Evolutionary conservation across 2,329 filamentous ascomycete genomes (phyloP), one percentile per base, ranked within the genome.

Genomic region (Monilinia laxa): DNA sequence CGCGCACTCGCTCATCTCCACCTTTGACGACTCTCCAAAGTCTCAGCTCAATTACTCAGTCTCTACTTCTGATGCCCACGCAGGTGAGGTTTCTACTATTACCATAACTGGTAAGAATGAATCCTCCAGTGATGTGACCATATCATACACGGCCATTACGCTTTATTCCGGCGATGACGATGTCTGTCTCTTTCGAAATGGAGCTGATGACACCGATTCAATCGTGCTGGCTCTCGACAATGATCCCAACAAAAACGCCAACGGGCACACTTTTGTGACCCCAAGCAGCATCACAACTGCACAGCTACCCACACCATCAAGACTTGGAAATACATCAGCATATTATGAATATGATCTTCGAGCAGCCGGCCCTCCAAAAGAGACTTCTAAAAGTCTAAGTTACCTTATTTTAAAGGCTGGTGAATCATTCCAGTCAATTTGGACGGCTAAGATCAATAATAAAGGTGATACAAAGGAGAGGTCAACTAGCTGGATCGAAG

Each of bases 151-250:
- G 11, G 10, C 53, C 14, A 55, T 55, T 18, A 55, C 53, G 35
- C 53, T 55, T 35, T 55, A 55, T 20, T 55, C 53, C 18, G 53
- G 53, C 28, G 53, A 55, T 14, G 53, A 55, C 28, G 16, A 20
- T 5, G 31, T 55, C 53, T 55, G 53, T 55, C 53, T 55, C 53
- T 55, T 55, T n/a, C 53, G 53, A 20, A 55, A 55, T 23, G 53
- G 53, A 12, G 53, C 53, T 35, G 53, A 55, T 35, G 4, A n/a
- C 5, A 55, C 53, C 10, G 16, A 35, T n/a, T 3, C 9, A n/a
- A 55, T 55, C 28, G 14, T 2, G 35, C n/a, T 35, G n/a, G 53
- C 16, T 35, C 16, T 7, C 28, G 53, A 55, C 35, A 55, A 28
- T 11, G 53, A 55, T 23, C 11, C 53, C 53, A 18, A 55, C n/a